phyloP scores from a whole-genome alignment of 73 alveolate species.

The Symbiodinium natans region DNA sequence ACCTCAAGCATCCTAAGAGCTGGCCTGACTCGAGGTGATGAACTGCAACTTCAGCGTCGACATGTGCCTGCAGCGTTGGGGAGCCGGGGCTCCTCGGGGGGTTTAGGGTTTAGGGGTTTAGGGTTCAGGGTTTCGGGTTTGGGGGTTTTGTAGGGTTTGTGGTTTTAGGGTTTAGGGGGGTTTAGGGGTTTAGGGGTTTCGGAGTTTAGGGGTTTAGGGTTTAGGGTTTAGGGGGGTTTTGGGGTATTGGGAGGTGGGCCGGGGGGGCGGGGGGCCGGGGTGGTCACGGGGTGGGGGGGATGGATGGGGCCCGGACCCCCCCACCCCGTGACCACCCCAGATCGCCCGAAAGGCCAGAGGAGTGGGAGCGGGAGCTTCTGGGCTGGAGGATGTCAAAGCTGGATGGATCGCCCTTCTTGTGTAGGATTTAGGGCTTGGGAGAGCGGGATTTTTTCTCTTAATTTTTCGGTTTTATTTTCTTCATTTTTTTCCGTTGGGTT shows the following conservation, averaged over 20 bases:
- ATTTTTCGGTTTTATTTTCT: background rate
- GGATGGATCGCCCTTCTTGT: background rate
- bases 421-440: background rate
- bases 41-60: slow-evolving; percentile 29
- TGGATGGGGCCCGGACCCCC: background rate
- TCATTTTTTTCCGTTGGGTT: background rate
- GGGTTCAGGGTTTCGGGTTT: background rate
- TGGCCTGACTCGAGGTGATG: slow-evolving; percentile 62
- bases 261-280: background rate
- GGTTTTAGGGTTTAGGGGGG: too few species aligned
- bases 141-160: background rate
- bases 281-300: background rate
- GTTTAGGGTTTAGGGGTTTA: background rate
- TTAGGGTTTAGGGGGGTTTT: too few species aligned
- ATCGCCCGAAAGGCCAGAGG: too few species aligned
- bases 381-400: too few species aligned
- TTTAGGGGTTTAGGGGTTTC: too few species aligned
- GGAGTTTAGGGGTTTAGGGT: too few species aligned
- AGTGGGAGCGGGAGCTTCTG: too few species aligned
- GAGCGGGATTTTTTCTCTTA: background rate
- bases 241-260: too few species aligned
- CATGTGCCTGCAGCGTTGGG: slow-evolving; percentile 53
- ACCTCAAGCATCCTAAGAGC: too few species aligned
- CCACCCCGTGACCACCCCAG: background rate
- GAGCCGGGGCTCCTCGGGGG: background rate